These are phyloP conservation scores for Lactuca saligna DNA, from an alignment of 129 eudicot genomes.

Conservation along the genomic window DNA sequence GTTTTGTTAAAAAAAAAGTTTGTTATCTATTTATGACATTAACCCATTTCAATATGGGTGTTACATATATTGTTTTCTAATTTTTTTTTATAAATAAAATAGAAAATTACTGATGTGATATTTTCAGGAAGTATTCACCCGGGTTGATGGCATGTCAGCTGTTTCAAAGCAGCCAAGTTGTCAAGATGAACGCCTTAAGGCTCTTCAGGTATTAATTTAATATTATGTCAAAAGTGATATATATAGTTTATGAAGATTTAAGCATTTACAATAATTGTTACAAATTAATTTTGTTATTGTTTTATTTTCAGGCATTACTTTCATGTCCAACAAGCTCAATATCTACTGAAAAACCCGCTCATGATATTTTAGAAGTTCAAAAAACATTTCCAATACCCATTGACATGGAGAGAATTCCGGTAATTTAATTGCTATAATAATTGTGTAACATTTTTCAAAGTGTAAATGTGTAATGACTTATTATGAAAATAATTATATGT, in stretches of 20 bases:
- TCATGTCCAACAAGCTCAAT: constrained; percentile 83
- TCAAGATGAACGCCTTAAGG: constrained; percentile 57
- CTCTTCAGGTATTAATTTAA: constrained; percentile 58
- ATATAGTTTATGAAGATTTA: neutral
- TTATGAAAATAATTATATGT: no score
- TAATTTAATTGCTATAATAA: constrained; percentile 8
- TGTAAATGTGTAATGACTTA: neutral
- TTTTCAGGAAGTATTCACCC: constrained; percentile 52
- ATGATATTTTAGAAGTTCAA: constrained; percentile 56
- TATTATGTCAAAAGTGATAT: neutral
- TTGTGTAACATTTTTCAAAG: no score
- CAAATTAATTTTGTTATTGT: neutral
- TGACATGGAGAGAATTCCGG: constrained; percentile 51
- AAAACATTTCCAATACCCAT: constrained; percentile 70
- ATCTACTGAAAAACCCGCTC: constrained; percentile 55
- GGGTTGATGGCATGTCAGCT: constrained; percentile 70
- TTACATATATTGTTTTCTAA: neutral
- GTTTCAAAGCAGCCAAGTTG: constrained; percentile 68
- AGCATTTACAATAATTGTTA: neutral
- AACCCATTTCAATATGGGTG: neutral
- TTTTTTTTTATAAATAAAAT: neutral
- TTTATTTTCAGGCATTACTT: constrained; percentile 54
- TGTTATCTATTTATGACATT: no score
- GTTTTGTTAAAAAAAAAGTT: no score
- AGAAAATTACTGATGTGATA: constrained; percentile 5